Conservation (phyloP, 1,139 yeast genomes). For the Blastobotrys arbuscula region DNA sequence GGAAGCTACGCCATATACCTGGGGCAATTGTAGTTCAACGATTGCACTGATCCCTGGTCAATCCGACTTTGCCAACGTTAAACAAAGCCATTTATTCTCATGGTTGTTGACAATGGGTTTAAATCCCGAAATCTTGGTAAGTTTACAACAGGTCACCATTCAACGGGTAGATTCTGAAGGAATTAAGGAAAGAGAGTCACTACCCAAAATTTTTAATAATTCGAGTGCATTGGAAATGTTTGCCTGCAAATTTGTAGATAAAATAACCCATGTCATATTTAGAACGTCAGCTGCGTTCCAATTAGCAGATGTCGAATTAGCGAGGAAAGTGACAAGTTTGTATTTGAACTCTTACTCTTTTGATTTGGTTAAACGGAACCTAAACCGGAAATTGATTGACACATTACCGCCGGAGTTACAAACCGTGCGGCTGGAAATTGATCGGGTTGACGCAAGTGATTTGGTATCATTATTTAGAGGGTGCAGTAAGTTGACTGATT, state of each 20-base stretch:
- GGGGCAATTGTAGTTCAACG: conserved; percentile 10
- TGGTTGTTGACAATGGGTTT: conserved; percentile 9
- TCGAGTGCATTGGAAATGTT: conserved; percentile 7
- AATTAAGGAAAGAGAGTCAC: background rate
- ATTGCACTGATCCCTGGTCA: background rate
- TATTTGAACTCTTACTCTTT: background rate
- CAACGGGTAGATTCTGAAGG: conserved; percentile 6
- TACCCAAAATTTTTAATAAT: conserved; percentile 1
- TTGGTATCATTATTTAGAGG: background rate
- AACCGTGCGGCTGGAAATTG: conserved; percentile 4
- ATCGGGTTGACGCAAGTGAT: conserved; percentile 5
- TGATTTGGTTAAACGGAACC: conserved; percentile 2
- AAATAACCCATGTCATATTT: background rate
- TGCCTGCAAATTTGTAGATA: conserved; percentile 1
- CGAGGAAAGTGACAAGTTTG: conserved; percentile 2
- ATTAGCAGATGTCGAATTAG: conserved; percentile 5
- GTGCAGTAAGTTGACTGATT: conserved; percentile 1
- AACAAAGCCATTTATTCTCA: conserved; percentile 7
- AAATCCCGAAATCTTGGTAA: background rate
- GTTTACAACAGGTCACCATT: background rate
- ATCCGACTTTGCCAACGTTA: conserved; percentile 4
- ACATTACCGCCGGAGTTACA: background rate
- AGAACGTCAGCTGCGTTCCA: conserved; percentile 5
- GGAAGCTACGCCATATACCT: conserved; percentile 7
- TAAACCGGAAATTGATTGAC: background rate